Conservation (phyloP, 2,329 filamentous ascomycete genomes). For the Microsporum ferrugineum region DNA sequence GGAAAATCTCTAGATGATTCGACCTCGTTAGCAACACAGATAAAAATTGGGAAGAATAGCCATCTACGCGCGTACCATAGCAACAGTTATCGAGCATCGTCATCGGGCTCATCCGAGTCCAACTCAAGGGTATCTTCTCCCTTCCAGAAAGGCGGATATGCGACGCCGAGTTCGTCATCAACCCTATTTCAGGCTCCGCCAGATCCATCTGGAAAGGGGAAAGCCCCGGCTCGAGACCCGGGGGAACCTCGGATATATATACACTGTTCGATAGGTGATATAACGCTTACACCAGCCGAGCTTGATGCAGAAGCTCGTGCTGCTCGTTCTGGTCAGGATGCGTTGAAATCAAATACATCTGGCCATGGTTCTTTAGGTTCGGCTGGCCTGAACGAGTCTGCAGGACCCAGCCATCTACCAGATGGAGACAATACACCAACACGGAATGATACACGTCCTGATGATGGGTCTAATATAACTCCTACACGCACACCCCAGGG, state of each 20-base stretch:
- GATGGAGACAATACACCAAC: background rate
- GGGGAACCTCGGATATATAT: conserved; percentile 56
- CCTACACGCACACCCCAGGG: conserved; percentile 52
- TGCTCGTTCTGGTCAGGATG: conserved; percentile 19
- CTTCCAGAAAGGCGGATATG: background rate
- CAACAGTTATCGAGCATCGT: background rate
- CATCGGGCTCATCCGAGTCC: background rate
- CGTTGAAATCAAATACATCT: conserved; percentile 10
- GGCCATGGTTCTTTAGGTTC: background rate
- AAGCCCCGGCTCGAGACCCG: conserved; percentile 36
- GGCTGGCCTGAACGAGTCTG: conserved; percentile 3
- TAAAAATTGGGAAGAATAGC: conserved; percentile 45
- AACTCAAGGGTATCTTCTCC: background rate
- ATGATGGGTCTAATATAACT: conserved; percentile 11
- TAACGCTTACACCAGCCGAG: conserved; percentile 56
- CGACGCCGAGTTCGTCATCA: conserved; percentile 1
- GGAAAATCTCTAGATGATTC: conserved; percentile 74
- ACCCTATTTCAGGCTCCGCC: background rate
- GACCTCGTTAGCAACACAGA: conserved; percentile 53
- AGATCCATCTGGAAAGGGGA: conserved; percentile 48
- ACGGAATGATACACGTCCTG: background rate
- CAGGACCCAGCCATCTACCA: background rate
- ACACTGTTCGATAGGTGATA: conserved; percentile 80
- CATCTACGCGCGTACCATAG: background rate
- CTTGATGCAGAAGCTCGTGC: conserved; percentile 52